Conservation (phyloP, 345 rosid species). For the Limnanthes douglasii region DNA sequence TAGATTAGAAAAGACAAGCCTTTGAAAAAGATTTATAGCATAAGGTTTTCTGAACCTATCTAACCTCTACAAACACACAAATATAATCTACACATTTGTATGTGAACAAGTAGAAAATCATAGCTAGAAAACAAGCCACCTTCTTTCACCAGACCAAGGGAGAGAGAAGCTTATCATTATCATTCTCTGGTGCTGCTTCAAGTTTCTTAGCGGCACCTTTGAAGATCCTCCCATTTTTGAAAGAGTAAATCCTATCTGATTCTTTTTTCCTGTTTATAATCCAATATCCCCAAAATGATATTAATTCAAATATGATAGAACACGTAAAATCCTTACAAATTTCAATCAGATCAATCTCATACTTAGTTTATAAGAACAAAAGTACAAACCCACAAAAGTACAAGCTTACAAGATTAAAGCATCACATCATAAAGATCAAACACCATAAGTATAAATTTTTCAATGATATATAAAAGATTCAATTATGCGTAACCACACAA, state of each 20-base stretch:
- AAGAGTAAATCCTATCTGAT: slow-evolving; percentile 22
- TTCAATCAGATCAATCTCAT: too few relatives aligned
- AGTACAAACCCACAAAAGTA: too few relatives aligned
- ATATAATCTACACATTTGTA: neutral
- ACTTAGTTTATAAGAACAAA: too few relatives aligned
- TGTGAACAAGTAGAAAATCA: neutral
- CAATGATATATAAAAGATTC: too few relatives aligned
- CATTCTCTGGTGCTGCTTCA: slow-evolving; percentile 22
- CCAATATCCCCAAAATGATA: too few relatives aligned
- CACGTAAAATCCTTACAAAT: too few relatives aligned
- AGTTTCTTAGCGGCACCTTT: slow-evolving; percentile 39
- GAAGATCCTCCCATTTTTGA: slow-evolving; percentile 27
- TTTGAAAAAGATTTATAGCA: slow-evolving; percentile 44
- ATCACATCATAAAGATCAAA: too few relatives aligned
- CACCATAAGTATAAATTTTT: too few relatives aligned
- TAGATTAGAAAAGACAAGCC: slow-evolving; percentile 67
- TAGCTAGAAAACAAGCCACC: slow-evolving; percentile 21
- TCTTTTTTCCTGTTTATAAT: slow-evolving; percentile 18
- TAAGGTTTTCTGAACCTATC: slow-evolving; percentile 75
- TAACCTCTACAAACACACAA: slow-evolving; percentile 39
- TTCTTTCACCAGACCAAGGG: slow-evolving; percentile 86
- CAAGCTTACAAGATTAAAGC: too few relatives aligned
- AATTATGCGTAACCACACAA: too few relatives aligned
- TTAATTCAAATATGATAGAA: too few relatives aligned
- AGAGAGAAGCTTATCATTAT: slow-evolving; percentile 51